Evolutionary conservation across 352 stramenopile genomes (phyloP), one percentile per base, ranked within the genome.

Genomic region (Phytophthora kernoviae): DNA sequence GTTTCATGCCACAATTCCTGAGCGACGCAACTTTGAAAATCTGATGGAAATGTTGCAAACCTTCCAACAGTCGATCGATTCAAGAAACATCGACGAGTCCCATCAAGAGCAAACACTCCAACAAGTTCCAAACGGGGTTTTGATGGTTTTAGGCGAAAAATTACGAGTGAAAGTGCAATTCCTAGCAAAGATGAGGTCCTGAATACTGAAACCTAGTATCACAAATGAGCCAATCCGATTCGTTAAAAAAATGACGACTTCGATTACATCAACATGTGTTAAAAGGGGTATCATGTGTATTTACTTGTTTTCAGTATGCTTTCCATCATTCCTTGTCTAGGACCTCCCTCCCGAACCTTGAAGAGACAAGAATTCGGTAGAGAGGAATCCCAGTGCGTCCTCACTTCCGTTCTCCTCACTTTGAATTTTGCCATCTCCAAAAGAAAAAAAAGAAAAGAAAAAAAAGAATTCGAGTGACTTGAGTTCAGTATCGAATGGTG

Each of bases 341-440:
- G 24, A 30, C 24, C 6, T 3, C 24, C 24, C 3, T 30, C 24
- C 24, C 24, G n/a, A n/a, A 30, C 24, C 3, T 30, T 30, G 24
- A 30, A 30, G 24, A 30, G 24, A 30, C 24, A 30, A 30, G 24
- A 30, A 30, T 30, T 30, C 24, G 24, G 24, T 30, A 30, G 24
- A 30, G 24, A 30, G 6, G 6, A 30, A 30, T 87, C 88, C 27
- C 33, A n/a, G n/a, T n/a, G n/a, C 24, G 24, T 30, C 24, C 24
- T 81, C 4, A n/a, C n/a, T n/a, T n/a, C n/a, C n/a, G n/a, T n/a
- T n/a, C 20, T 88, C 20, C 26, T 91, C 49, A 64, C 84, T 54
- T 87, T 93, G 56, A 81, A 97, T 53, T 75, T 84, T 70, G 26
- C 41, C 81, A n/a, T n/a, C n/a, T n/a, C n/a, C n/a, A n/a, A n/a